Evolutionary conservation across 257 asterid species (phyloP).

Genomic region (Fraxinus pennsylvanica): DNA sequence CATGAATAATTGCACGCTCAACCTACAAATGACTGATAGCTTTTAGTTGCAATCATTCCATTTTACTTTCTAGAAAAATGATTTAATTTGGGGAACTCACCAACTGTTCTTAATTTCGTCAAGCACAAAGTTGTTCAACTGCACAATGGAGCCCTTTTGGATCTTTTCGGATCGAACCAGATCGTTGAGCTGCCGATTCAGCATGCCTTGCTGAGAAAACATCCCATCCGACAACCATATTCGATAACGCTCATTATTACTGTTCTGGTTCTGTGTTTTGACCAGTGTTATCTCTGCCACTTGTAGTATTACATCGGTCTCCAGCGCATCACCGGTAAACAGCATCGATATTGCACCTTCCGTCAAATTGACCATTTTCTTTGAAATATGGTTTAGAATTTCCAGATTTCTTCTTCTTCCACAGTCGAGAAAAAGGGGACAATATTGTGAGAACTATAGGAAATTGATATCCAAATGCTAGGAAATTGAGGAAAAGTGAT

Average conservation of each 20-base stretch:
- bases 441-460: not conserved
- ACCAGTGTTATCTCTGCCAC: conserved; percentile 48
- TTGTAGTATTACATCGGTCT: not conserved
- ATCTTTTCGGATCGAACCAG: conserved; percentile 51
- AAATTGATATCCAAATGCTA: not conserved
- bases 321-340: not conserved
- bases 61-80: not conserved
- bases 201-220: conserved; percentile 74
- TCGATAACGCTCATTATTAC: conserved; percentile 53
- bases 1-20: no score
- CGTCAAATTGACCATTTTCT: not conserved
- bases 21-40: no score
- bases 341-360: conserved; percentile 6
- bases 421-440: not conserved
- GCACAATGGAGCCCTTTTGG: conserved; percentile 72
- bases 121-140: conserved; percentile 62
- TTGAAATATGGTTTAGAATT: not conserved
- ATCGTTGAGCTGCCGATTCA: conserved; percentile 67
- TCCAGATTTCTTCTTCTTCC: not conserved
- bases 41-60: no score
- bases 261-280: conserved; percentile 42
- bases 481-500: not conserved
- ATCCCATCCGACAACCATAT: conserved; percentile 72
- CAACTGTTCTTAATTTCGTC: conserved; percentile 53
- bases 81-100: conserved; percentile 38